Conservation (phyloP, 139 green algal genomes). For the Nannochloris sp. region DNA sequence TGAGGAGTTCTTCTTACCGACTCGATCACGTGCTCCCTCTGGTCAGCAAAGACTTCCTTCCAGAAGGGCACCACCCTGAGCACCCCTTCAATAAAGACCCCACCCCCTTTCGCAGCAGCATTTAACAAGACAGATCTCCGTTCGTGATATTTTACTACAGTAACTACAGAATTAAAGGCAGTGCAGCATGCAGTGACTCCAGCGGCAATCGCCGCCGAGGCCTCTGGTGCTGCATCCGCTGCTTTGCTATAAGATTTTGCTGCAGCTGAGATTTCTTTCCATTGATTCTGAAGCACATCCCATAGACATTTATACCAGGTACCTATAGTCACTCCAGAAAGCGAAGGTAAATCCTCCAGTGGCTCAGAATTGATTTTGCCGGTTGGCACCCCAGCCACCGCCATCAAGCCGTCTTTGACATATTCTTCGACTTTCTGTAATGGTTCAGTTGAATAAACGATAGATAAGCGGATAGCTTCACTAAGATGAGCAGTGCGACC, state of each 20-base stretch:
- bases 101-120: background rate
- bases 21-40: background rate
- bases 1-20: background rate
- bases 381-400: background rate
- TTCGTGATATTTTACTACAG: background rate
- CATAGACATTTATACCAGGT: constrained; percentile 12
- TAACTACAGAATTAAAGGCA: background rate
- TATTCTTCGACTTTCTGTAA: background rate
- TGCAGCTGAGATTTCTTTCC: background rate
- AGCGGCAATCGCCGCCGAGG: background rate
- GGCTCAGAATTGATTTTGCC: constrained; percentile 1
- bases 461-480: constrained; percentile 10
- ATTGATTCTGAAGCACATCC: constrained; percentile 16
- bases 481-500: constrained; percentile 6
- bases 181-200: background rate
- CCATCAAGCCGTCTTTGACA: background rate
- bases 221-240: background rate
- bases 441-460: background rate
- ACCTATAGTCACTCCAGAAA: constrained; percentile 7
- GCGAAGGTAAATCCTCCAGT: constrained; percentile 8
- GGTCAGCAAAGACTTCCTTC: background rate
- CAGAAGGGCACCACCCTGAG: background rate
- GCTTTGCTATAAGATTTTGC: background rate
- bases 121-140: background rate
- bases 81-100: background rate